Evolutionary conservation across 371 early-diverging fungal species (phyloP), one percentile per base, ranked within the genome.

Genomic region (Mortierella sp.): DNA sequence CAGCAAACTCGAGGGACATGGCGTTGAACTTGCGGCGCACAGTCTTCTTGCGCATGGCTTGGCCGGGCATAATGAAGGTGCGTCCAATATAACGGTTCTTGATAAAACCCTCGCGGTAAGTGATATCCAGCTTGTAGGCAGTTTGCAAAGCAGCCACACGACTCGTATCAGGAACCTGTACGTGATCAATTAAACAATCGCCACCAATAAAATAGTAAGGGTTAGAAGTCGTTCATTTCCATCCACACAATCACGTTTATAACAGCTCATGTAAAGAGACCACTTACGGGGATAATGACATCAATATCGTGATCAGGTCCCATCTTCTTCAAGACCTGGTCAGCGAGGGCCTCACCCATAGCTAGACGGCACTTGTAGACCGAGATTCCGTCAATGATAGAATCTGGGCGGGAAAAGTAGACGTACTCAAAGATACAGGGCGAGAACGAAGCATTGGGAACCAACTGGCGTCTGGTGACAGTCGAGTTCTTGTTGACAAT

Each of bases 341-440:
- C 92, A 11, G 99, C 99, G 57, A 99, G 92, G 38, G 96, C 96
- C 87, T 97, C 98, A 71, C 99, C 99, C 98, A 99, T 98, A 50
- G 97, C 96, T 84, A 99, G 88, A 73, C 99, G 96, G 74, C 98
- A 94, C 83, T 97, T 96, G 93, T 98, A 98, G n/a, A 99, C 99
- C 8, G 98, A 97, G 76, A 99, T 96, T 14, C 98, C 98, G 88
- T 99, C 97, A 78, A 99, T 97, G 80, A 98, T 97, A 57, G 98
- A 97, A 83, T 99, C 99, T 10, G 99, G 98, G 48, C 99, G 95
- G 28, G 99, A 98, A 93, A 99, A 99, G 91, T 99, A 97, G 68
- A 99, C 99, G 85, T 97, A 98, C 91, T 99, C 99, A 84, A 99
- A 99, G 85, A 99, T 97, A 89, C 99, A 99, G 42, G 99, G 99